phyloP scores from a whole-genome alignment of 2,329 filamentous ascomycete species.

The Cladosporium sp. region DNA sequence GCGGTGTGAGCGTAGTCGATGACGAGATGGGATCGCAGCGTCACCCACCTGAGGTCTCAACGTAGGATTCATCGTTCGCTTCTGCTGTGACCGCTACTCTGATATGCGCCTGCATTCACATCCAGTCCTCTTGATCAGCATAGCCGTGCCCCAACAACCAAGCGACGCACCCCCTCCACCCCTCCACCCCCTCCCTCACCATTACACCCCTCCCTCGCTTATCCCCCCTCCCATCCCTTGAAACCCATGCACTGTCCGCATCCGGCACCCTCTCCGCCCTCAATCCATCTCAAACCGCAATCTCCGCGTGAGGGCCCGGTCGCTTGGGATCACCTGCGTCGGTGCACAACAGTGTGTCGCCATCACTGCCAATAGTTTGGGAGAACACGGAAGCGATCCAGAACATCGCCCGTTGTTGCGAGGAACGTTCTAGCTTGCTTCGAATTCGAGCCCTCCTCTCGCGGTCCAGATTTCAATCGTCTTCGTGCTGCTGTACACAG shows the following conservation, averaged over 20 bases:
- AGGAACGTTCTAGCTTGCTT: no score
- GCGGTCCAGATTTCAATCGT: no score
- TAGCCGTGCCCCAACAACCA: background rate
- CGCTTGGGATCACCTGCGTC: no score
- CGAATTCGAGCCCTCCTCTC: no score
- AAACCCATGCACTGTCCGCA: background rate
- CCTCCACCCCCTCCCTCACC: background rate
- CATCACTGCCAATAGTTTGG: no score
- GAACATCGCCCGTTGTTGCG: no score
- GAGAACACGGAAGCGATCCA: no score
- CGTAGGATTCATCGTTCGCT: background rate
- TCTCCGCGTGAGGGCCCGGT: no score
- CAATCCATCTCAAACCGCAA: no score
- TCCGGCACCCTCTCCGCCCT: background rate
- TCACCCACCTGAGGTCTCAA: background rate
- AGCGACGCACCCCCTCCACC: background rate
- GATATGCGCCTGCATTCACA: background rate
- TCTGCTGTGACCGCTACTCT: background rate
- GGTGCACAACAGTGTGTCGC: no score
- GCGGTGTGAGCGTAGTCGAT: background rate
- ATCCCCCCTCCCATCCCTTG: background rate
- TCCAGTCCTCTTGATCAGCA: background rate
- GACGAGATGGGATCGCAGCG: background rate
- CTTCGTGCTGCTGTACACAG: no score
- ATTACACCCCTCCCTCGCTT: background rate